phyloP scores from a whole-genome alignment of 176 grass and related monocot genomes.

The Bolboschoenus planiculmis region DNA sequence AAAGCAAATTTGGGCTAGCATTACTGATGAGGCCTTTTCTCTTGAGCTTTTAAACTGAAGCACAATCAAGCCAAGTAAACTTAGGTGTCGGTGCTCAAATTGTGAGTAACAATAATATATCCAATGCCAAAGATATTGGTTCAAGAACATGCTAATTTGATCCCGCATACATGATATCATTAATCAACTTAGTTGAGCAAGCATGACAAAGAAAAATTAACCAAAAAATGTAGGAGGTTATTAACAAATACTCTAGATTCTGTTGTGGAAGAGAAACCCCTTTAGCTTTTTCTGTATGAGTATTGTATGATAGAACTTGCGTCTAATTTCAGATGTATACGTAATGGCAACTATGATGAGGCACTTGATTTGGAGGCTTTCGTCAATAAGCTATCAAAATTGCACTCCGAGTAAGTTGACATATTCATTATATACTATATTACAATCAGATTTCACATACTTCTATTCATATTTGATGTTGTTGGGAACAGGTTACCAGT shows the following conservation, averaged over 20 bases:
- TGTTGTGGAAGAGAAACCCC: not conserved
- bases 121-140: not conserved
- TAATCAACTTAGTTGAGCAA: not conserved
- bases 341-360: constrained; percentile 98
- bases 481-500: constrained; percentile 73
- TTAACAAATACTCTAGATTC: not conserved
- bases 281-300: not conserved
- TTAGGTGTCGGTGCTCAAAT: not conserved
- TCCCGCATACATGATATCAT: not conserved
- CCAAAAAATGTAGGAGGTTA: not conserved
- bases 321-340: constrained; percentile 60
- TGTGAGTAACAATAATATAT: not conserved
- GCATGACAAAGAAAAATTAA: not conserved
- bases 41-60: not conserved
- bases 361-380: constrained; percentile 98
- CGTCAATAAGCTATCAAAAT: constrained; percentile 74
- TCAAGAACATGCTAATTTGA: not conserved
- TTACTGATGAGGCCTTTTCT: not conserved
- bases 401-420: constrained; percentile 79
- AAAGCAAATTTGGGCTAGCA: not conserved
- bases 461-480: constrained; percentile 35
- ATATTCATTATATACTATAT: constrained; percentile 17
- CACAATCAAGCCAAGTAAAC: not conserved
- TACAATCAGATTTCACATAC: not conserved
- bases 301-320: not conserved